Evolutionary conservation across 371 early-diverging fungal genomes (phyloP).

Genomic region (Mortierella sp.): DNA sequence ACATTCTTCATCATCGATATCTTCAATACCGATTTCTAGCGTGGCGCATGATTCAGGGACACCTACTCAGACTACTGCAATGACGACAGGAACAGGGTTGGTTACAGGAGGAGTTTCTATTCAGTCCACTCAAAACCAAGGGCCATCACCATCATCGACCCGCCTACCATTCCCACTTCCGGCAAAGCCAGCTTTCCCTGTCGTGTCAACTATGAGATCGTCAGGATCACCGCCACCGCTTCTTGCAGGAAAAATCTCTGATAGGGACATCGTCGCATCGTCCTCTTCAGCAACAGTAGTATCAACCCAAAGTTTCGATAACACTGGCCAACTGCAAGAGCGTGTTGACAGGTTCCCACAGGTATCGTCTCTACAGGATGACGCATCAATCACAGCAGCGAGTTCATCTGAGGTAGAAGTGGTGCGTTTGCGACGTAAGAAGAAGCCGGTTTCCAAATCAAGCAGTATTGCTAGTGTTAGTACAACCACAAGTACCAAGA

Average conservation of each 20-base stretch:
- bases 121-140: neutral
- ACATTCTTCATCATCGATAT: neutral
- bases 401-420: conserved; percentile 35
- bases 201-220: conserved; percentile 25
- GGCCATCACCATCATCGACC: conserved; percentile 1
- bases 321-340: neutral
- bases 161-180: conserved; percentile 45
- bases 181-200: conserved; percentile 47
- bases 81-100: no score
- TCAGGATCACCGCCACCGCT: conserved; percentile 27
- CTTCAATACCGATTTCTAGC: neutral
- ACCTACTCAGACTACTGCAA: neutral
- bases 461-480: conserved; percentile 37
- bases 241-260: conserved; percentile 7
- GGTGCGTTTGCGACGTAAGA: conserved; percentile 47
- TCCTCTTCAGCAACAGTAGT: neutral
- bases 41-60: neutral
- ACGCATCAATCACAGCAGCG: conserved; percentile 5
- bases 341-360: conserved; percentile 44
- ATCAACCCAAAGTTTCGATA: neutral
- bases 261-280: neutral
- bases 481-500: conserved; percentile 23
- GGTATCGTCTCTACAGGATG: conserved; percentile 20
- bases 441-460: conserved; percentile 35
- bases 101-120: neutral